A percentile compares a stretch with the other conserved stretches of the same genome.
These are phyloP conservation scores for Verticillium tricorpus DNA, from an alignment of 2,329 filamentous ascomycete species.

Conservation along the genomic window DNA sequence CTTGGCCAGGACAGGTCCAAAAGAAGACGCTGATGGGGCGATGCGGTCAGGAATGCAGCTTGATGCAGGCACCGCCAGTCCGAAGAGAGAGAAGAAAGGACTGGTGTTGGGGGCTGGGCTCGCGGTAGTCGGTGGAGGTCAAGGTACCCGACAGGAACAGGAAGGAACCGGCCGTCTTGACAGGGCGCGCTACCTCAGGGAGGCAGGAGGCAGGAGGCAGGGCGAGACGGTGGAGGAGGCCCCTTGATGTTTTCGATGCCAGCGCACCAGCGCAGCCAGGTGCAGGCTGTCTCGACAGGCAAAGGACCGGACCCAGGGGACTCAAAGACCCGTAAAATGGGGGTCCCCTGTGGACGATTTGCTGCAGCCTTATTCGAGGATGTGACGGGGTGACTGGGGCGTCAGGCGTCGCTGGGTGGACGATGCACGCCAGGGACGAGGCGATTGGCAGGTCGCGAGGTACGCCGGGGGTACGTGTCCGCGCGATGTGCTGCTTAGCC, in stretches of 20 bases:
- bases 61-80: slow-evolving; percentile 1
- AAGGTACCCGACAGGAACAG: not conserved
- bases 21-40: slow-evolving; percentile 1
- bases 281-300: not conserved
- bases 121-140: not conserved
- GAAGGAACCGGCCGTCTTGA: not conserved
- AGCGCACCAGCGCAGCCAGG: slow-evolving; percentile 3
- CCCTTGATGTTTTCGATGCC: slow-evolving; percentile 3
- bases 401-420: slow-evolving; percentile 7
- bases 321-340: not conserved
- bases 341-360: slow-evolving; percentile 1
- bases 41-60: slow-evolving; percentile 1
- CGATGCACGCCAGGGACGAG: slow-evolving; percentile 7
- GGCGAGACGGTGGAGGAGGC: not conserved
- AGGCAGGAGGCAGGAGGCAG: not conserved
- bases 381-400: not conserved
- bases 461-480: not conserved
- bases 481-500: not conserved
- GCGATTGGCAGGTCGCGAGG: slow-evolving; percentile 4
- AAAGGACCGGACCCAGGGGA: not conserved
- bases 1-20: not conserved
- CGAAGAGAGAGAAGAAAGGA: not conserved
- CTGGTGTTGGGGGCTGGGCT: not conserved
- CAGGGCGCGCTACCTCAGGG: not conserved
- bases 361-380: slow-evolving; percentile 13